These are phyloP conservation scores for Boletus rubescentipes DNA, from an alignment of 768 basidiomycete species.

Conservation along the genomic window DNA sequence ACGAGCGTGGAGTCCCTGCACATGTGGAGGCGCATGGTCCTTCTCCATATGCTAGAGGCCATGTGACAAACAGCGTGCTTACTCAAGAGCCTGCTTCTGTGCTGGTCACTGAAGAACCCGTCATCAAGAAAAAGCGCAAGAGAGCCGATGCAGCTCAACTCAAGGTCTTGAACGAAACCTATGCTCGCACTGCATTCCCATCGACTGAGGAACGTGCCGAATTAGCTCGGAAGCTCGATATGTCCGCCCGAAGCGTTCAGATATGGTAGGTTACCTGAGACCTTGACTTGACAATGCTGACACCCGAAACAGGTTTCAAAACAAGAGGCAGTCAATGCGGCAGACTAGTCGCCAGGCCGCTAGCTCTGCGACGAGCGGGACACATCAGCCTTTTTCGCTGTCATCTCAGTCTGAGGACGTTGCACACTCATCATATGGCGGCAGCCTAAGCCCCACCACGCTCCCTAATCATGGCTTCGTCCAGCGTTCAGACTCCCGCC, in stretches of 20 bases:
- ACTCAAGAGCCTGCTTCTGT: constrained; percentile 35
- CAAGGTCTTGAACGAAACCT: constrained; percentile 78
- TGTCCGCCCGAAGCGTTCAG: constrained; percentile 84
- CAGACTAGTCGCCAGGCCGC: constrained; percentile 69
- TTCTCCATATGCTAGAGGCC: constrained; percentile 53
- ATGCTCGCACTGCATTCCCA: constrained; percentile 80
- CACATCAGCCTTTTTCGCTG: constrained; percentile 52
- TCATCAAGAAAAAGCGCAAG: constrained; percentile 86
- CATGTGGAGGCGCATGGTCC: constrained; percentile 40
- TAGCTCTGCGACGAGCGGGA: constrained; percentile 40
- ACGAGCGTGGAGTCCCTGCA: constrained; percentile 37
- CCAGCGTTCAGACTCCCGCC: constrained; percentile 42
- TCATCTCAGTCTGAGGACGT: constrained; percentile 35
- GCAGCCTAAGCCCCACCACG: constrained; percentile 31
- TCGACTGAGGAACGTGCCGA: constrained; percentile 84
- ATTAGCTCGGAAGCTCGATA: constrained; percentile 73
- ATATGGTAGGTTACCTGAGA: constrained; percentile 59
- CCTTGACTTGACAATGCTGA: constrained; percentile 18
- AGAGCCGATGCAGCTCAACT: constrained; percentile 79
- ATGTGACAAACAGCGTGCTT: constrained; percentile 30
- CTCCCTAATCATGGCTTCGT: constrained; percentile 38
- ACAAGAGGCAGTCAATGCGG: constrained; percentile 80
- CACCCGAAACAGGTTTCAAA: constrained; percentile 68
- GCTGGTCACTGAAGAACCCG: constrained; percentile 56
- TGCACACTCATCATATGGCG: constrained; percentile 35